Percentiles rank a stretch among this genome's conserved stretches.
Conservation (phyloP, 2,329 filamentous ascomycete genomes). For the Ophiostoma quercus region DNA sequence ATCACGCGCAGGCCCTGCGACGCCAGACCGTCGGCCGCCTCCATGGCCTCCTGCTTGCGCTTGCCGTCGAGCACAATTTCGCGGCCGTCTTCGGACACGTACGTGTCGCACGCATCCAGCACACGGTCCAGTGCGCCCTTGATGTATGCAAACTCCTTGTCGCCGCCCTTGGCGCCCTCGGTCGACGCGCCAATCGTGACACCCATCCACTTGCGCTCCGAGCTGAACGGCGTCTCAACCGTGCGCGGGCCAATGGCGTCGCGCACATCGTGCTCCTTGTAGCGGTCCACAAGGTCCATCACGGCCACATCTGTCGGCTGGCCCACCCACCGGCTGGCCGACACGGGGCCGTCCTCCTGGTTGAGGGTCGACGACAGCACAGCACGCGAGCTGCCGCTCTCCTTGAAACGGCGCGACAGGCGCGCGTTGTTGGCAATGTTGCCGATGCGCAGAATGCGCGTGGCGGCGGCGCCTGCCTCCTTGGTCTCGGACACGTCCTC, state of each 20-base stretch:
- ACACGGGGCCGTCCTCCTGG: constrained; percentile 50
- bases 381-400: constrained; percentile 65
- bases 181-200: constrained; percentile 65
- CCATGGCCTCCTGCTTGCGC: constrained; percentile 65
- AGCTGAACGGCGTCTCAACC: constrained; percentile 90
- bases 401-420: constrained; percentile 66
- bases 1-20: constrained; percentile 83
- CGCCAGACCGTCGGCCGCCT: constrained; percentile 82
- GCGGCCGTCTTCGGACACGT: constrained; percentile 76
- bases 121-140: constrained; percentile 91
- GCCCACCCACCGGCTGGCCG: constrained; percentile 86
- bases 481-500: constrained; percentile 42
- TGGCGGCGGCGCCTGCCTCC: constrained; percentile 67
- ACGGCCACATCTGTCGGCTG: constrained; percentile 98
- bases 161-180: constrained; percentile 44
- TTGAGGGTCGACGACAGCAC: constrained; percentile 80
- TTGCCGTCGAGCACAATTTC: constrained; percentile 79
- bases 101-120: constrained; percentile 81
- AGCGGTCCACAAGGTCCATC: constrained; percentile 83
- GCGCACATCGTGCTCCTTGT: constrained; percentile 86
- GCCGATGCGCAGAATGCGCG: constrained; percentile 80
- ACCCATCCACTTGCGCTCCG: constrained; percentile 98
- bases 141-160: constrained; percentile 82
- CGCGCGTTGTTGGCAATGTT: constrained; percentile 96
- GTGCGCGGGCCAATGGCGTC: constrained; percentile 77